These are phyloP conservation scores for Chrysanthemum lavandulifolium DNA, from an alignment of 129 eudicot species.

Conservation along the genomic window DNA sequence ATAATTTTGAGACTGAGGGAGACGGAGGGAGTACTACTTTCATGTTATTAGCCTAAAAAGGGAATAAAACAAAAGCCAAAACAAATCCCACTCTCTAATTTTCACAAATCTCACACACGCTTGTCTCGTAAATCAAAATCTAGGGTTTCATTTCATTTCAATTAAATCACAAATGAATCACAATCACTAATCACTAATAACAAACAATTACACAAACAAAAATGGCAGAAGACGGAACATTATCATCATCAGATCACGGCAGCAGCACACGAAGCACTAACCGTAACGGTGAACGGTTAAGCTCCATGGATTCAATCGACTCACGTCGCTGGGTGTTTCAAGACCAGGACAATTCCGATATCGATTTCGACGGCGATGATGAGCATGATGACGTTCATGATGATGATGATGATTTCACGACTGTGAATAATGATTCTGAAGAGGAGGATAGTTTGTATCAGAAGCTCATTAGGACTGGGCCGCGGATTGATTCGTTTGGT, in stretches of 20 bases:
- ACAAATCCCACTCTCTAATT: too few relatives aligned
- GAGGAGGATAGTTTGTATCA: conserved; percentile 56
- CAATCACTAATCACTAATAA: not conserved
- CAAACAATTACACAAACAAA: not conserved
- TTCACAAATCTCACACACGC: too few relatives aligned
- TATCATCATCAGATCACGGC: not conserved
- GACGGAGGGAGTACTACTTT: too few relatives aligned
- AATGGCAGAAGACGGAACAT: conserved; percentile 64
- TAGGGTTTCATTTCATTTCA: too few relatives aligned
- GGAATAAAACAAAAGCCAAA: too few relatives aligned
- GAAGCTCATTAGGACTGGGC: conserved; percentile 43
- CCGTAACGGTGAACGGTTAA: conserved; percentile 41
- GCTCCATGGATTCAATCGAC: conserved; percentile 65
- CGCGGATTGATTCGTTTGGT: conserved; percentile 43
- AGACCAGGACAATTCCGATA: conserved; percentile 59
- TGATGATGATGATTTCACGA: conserved; percentile 48
- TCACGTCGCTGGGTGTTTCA: conserved; percentile 73
- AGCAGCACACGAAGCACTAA: conserved; percentile 27
- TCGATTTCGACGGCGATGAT: conserved; percentile 42
- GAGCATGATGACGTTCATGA: conserved; percentile 44
- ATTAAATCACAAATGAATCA: conserved; percentile 15
- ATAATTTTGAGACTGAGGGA: too few relatives aligned
- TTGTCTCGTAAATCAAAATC: too few relatives aligned
- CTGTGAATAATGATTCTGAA: conserved; percentile 32
- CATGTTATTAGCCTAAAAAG: too few relatives aligned